Conservation (phyloP, 129 eudicot genomes). For the Tanacetum coccineum region DNA sequence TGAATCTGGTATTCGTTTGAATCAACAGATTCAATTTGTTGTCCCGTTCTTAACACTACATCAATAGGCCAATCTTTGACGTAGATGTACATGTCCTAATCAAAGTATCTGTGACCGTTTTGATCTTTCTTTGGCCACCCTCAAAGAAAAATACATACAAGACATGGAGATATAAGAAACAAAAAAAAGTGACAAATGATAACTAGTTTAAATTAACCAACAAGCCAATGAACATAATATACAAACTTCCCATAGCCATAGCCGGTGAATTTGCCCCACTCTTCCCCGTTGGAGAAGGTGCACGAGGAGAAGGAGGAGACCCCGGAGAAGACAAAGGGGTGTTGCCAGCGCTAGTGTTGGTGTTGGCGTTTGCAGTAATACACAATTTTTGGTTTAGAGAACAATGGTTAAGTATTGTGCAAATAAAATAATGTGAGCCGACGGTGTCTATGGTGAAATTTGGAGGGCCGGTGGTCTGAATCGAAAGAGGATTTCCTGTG, state of each 20-base stretch:
- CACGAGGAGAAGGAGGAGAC: conserved; percentile 21
- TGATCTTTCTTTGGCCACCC: no score
- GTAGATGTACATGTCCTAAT: no score
- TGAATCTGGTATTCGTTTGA: no score
- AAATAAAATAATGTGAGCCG: conserved; percentile 24
- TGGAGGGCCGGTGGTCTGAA: conserved; percentile 8
- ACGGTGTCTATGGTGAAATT: conserved; percentile 12
- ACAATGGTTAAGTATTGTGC: conserved; percentile 38
- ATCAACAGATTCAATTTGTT: no score
- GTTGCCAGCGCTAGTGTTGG: neutral
- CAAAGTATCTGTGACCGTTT: no score
- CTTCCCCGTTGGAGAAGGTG: conserved; percentile 15
- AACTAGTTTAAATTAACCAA: conserved; percentile 9
- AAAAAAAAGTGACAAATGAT: neutral
- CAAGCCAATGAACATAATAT: conserved; percentile 17
- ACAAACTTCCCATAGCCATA: neutral
- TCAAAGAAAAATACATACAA: neutral
- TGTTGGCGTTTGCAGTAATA: conserved; percentile 8
- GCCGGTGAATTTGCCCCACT: neutral
- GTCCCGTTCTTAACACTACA: no score
- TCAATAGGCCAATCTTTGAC: no score
- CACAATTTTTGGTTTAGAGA: conserved; percentile 25
- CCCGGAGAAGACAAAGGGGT: no score
- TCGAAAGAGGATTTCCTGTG: no score
- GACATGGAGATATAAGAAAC: neutral